phyloP scores from a whole-genome alignment of 1,284 basidiomycete genomes.

The Retiboletus fuscus region DNA sequence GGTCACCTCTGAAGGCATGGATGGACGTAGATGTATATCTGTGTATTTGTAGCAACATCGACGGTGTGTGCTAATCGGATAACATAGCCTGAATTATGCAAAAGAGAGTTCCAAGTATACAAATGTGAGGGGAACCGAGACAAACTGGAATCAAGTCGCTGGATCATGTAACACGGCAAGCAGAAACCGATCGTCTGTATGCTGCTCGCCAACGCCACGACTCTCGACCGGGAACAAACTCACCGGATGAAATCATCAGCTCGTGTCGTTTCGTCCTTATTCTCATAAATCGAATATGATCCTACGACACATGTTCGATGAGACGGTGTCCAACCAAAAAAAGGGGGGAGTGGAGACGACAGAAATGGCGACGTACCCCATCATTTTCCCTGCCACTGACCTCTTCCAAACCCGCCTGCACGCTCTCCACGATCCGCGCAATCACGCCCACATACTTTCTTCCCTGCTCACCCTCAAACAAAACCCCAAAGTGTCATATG shows the following conservation, averaged over 20 bases:
- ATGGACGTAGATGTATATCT: conserved; percentile 7
- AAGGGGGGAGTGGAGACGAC: background rate
- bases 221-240: conserved; percentile 42
- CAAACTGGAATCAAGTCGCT: conserved; percentile 43
- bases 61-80: background rate
- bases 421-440: conserved; percentile 82
- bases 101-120: conserved; percentile 33
- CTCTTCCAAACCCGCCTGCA: conserved; percentile 79
- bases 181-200: conserved; percentile 83
- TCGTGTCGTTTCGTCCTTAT: conserved; percentile 93
- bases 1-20: conserved; percentile 26
- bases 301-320: conserved; percentile 58
- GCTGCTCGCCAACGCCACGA: background rate
- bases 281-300: conserved; percentile 88
- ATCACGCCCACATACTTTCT: conserved; percentile 82
- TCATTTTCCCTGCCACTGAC: conserved; percentile 69
- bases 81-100: conserved; percentile 16
- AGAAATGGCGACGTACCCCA: conserved; percentile 54
- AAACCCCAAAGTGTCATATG: conserved; percentile 84
- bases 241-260: conserved; percentile 93
- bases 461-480: conserved; percentile 90
- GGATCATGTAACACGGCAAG: conserved; percentile 89
- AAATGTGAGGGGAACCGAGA: conserved; percentile 20
- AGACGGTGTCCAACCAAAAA: background rate
- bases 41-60: conserved; percentile 13